Conservation (phyloP, 352 stramenopile species). For the Pilasporangium apinafurcum region DNA sequence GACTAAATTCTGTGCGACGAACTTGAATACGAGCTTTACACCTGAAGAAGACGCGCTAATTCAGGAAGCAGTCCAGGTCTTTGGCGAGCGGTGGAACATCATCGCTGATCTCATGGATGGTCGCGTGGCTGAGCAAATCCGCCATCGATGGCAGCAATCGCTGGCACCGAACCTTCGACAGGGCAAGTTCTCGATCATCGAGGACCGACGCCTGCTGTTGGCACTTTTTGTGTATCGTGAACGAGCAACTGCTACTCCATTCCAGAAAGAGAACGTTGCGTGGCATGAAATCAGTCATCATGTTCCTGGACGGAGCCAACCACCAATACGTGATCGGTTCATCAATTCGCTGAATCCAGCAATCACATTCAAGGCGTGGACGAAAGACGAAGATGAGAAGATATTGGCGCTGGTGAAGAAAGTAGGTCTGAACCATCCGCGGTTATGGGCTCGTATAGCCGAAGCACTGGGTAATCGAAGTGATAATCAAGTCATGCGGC, state of each 20-base stretch:
- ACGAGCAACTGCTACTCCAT: constrained; percentile 21
- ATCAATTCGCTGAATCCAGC: constrained; percentile 64
- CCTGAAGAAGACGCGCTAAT: constrained; percentile 43
- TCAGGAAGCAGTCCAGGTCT: constrained; percentile 43
- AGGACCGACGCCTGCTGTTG: constrained; percentile 59
- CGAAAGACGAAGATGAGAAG: constrained; percentile 36
- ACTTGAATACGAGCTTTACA: constrained; percentile 37
- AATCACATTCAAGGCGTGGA: constrained; percentile 54
- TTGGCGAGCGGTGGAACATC: constrained; percentile 77
- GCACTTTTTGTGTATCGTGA: constrained; percentile 50
- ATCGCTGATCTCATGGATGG: constrained; percentile 74
- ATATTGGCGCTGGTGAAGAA: constrained; percentile 28
- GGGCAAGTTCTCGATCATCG: constrained; percentile 68
- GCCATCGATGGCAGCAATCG: constrained; percentile 68
- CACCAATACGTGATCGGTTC: constrained; percentile 57
- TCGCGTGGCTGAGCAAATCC: constrained; percentile 63
- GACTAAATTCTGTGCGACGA: constrained; percentile 34
- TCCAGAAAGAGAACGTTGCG: constrained; percentile 35
- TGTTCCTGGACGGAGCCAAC: constrained; percentile 38
- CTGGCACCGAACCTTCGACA: constrained; percentile 53
- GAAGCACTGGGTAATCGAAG: constrained; percentile 37
- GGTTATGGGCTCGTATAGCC: constrained; percentile 37
- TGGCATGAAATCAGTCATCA: constrained; percentile 69
- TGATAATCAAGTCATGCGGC: constrained; percentile 36
- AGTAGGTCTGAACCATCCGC: constrained; percentile 23